Evolutionary conservation across 139 green algal genomes (phyloP).

Genomic region (Volvox africanus): DNA sequence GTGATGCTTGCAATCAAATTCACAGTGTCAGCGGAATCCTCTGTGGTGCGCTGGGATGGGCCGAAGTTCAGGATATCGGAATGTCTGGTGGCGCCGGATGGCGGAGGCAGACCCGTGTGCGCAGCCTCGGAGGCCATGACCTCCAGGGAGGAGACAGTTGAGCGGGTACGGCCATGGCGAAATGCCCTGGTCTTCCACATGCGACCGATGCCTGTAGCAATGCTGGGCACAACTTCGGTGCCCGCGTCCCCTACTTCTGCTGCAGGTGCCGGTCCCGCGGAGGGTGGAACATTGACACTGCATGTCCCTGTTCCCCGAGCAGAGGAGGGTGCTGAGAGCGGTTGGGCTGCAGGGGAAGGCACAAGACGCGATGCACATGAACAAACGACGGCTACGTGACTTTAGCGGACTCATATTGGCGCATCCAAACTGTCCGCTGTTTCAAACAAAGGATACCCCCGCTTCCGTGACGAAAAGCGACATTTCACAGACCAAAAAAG

Average conservation of each 20-base stretch:
- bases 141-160: neutral
- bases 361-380: no score
- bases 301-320: neutral
- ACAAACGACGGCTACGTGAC: no score
- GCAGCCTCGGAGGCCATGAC: neutral
- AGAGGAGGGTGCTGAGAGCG: neutral
- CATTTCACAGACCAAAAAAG: no score
- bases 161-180: neutral
- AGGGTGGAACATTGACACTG: neutral
- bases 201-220: neutral
- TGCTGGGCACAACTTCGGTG: no score
- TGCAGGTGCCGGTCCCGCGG: neutral
- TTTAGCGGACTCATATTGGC: no score
- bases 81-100: neutral
- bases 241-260: neutral
- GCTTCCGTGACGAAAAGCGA: no score
- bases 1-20: constrained; percentile 29
- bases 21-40: constrained; percentile 13
- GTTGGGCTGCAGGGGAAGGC: neutral
- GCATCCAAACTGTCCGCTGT: no score
- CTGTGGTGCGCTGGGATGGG: neutral
- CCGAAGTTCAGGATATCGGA: neutral
- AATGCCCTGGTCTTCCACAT: constrained; percentile 32
- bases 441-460: no score
- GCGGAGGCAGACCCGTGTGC: neutral